Percentiles rank a stretch among this genome's conserved stretches.
Evolutionary conservation across 2,329 filamentous ascomycete genomes (phyloP).

Genomic region (Cercospora citrullina): DNA sequence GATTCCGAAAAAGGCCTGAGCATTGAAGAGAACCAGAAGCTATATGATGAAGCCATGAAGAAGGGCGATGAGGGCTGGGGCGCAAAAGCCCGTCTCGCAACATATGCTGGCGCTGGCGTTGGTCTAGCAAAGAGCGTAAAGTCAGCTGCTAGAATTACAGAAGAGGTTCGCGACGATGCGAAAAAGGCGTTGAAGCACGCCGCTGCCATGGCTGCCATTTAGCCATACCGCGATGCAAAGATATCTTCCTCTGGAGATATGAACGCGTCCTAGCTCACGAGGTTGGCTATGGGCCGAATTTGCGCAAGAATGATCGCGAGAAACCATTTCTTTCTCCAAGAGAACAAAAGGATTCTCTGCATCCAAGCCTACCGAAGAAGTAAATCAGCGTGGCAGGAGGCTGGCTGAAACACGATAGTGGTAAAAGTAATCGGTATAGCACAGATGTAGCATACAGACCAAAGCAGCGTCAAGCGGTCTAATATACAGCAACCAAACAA

Average conservation of each 20-base stretch:
- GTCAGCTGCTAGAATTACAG: slow-evolving; percentile 55
- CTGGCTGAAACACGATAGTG: not conserved
- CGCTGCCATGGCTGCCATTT: not conserved
- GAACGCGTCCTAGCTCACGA: not conserved
- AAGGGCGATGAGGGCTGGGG: slow-evolving; percentile 57
- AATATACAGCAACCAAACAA: slow-evolving; percentile 4
- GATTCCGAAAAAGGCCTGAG: slow-evolving; percentile 45
- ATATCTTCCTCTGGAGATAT: not conserved
- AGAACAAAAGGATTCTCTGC: not conserved
- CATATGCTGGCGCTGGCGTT: slow-evolving; percentile 63
- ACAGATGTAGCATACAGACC: slow-evolving; percentile 15
- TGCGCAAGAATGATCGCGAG: not conserved
- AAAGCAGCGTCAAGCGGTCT: slow-evolving; percentile 7
- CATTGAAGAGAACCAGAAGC: slow-evolving; percentile 47
- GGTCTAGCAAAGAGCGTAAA: slow-evolving; percentile 57
- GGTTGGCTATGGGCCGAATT: not conserved
- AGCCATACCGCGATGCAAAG: not conserved
- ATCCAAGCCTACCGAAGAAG: not conserved
- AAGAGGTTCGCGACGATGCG: slow-evolving; percentile 47
- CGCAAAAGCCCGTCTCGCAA: slow-evolving; percentile 56
- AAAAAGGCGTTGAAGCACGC: slow-evolving; percentile 36
- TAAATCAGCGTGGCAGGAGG: not conserved
- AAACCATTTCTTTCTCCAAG: not conserved
- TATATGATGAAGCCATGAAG: slow-evolving; percentile 52
- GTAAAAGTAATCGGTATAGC: not conserved